These are phyloP conservation scores for Oemleria cerasiformis DNA, from an alignment of 306 rosid species.

Conservation along the genomic window DNA sequence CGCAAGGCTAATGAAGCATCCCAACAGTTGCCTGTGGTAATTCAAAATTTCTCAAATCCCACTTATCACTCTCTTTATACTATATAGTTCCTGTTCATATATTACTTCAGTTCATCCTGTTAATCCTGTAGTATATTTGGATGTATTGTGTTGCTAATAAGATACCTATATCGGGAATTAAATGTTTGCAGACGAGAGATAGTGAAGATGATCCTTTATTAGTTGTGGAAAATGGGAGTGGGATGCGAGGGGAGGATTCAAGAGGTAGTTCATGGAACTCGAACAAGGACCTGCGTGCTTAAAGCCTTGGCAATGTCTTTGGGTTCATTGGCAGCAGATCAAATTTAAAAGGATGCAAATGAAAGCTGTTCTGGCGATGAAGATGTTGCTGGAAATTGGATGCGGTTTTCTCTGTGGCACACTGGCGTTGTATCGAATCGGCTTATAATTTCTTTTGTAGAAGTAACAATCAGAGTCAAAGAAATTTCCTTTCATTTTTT, in stretches of 20 bases:
- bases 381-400: conserved; percentile 45
- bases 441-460: conserved; percentile 5
- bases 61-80: too few species aligned
- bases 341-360: neutral
- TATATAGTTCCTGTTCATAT: neutral
- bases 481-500: neutral
- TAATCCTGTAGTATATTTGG: neutral
- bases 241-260: conserved; percentile 47
- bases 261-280: conserved; percentile 57
- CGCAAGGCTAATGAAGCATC: conserved; percentile 63
- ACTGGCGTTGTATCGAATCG: neutral
- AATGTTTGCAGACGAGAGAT: conserved; percentile 54
- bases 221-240: conserved; percentile 49
- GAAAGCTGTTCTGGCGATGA: conserved; percentile 36
- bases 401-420: conserved; percentile 16
- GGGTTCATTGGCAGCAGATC: conserved; percentile 16
- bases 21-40: conserved; percentile 47
- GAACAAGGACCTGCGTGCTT: conserved; percentile 59
- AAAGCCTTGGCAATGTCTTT: neutral
- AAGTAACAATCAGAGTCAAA: conserved; percentile 9
- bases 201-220: conserved; percentile 69
- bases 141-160: neutral
- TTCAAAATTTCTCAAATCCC: neutral
- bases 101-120: neutral
- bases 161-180: too few species aligned